Base-by-base conservation (phyloP, 495 filamentous ascomycete genomes). In the Tetracladium marchalianum region DNA sequence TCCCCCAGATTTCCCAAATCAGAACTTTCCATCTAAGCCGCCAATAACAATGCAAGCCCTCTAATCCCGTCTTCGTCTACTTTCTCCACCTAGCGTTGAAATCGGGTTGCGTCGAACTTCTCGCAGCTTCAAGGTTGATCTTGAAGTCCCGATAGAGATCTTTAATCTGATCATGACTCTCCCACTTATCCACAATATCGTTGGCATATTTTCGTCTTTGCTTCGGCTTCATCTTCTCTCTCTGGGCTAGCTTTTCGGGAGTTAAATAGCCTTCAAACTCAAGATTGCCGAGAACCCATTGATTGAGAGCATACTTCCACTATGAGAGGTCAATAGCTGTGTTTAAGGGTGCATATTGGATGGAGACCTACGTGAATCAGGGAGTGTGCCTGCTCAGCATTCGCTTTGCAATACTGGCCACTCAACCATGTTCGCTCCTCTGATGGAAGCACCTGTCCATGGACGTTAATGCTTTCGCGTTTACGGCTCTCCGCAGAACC, bases 301-400 rank as follows among this genome's bases (percentile, higher is more conserved):
- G 66, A 46, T 85, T 77, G 27, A 87, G 76, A 35, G 77, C 69
- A 55, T 70, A 77, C 18, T 78, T 75, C 82, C 82, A 87, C 22
- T 27, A 3, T 27, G 22, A 27, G 3, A 27, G 7, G 7, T 27
- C 7, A 27, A 7, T 7, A 27, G 22, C n/a, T 27, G 22, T 3
- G 22, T 7, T 27, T 7, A n/a, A 7, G 22, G 7, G 22, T 27
- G 7, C 7, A 7, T 27, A 7, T 7, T 27, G 22, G 7, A 27
- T 3, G 3, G 22, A 27, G 22, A 7, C 22, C 7, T 27, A 27
- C 22, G 61, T 87, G 82, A 2, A 65, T 68, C 0, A 85, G 68
- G 0, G 69, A 70, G 52, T 87, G 82, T 1, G 79, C 77, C 18
- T 76, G 70, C 34, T 66, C 56, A 2, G 82, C 79, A 50, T 82